These are phyloP conservation scores for Apodospora peruviana DNA, from an alignment of 495 filamentous ascomycete genomes.

Conservation along the genomic window DNA sequence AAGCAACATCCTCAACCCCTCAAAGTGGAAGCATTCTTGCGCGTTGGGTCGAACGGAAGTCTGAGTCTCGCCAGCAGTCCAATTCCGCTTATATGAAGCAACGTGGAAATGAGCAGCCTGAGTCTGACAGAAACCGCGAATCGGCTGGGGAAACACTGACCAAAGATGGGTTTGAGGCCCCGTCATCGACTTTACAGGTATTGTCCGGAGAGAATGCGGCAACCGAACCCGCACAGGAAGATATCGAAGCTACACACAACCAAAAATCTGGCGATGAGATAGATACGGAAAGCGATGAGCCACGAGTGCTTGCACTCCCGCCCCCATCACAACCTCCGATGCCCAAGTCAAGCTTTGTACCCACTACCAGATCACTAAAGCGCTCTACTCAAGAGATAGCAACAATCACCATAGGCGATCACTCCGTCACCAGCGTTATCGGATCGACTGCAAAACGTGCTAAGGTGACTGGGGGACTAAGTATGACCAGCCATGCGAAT, in stretches of 20 bases:
- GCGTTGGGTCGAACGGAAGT: slow-evolving; percentile 16
- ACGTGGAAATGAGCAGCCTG: too few relatives aligned
- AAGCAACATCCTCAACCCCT: neutral
- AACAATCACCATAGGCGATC: slow-evolving; percentile 83
- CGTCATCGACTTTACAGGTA: too few relatives aligned
- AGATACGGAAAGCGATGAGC: slow-evolving; percentile 15
- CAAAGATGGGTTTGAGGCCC: too few relatives aligned
- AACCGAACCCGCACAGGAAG: too few relatives aligned
- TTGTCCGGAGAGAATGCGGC: too few relatives aligned
- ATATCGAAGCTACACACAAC: neutral
- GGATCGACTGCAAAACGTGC: slow-evolving; percentile 40
- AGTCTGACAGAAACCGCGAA: too few relatives aligned
- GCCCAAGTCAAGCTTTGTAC: slow-evolving; percentile 11
- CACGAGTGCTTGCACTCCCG: slow-evolving; percentile 28
- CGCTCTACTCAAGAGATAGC: slow-evolving; percentile 65
- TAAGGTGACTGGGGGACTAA: slow-evolving; percentile 4
- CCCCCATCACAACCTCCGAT: slow-evolving; percentile 32
- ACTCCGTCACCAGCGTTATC: slow-evolving; percentile 57
- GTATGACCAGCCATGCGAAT: neutral
- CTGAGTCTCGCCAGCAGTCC: neutral
- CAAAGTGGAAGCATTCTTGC: slow-evolving; percentile 9
- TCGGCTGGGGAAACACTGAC: too few relatives aligned
- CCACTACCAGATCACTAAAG: slow-evolving; percentile 36
- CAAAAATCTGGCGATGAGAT: slow-evolving; percentile 2
- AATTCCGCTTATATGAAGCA: neutral